Conservation (phyloP, 2,329 filamentous ascomycete genomes). For the Colletotrichum melonis region DNA sequence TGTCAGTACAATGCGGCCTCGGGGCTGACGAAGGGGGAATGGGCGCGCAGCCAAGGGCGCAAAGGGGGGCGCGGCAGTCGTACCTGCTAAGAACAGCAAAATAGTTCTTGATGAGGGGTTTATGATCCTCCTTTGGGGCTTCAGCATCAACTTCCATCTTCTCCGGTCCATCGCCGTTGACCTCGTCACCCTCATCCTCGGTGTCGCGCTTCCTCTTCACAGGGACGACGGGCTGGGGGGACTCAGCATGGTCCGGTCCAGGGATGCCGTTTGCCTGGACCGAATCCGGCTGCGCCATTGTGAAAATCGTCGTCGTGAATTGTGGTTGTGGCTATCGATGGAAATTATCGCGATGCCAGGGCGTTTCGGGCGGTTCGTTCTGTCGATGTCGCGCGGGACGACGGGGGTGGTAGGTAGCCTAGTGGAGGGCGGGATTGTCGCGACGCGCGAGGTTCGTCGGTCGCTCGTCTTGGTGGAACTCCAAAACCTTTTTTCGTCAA, state of each 20-base stretch:
- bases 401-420: constrained; percentile 35
- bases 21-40: background rate
- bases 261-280: constrained; percentile 55
- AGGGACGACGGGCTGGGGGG: constrained; percentile 47
- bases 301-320: constrained; percentile 28
- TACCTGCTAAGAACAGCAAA: constrained; percentile 53
- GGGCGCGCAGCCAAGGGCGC: constrained; percentile 17
- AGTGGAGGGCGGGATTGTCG: constrained; percentile 37
- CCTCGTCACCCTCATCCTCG: constrained; percentile 55
- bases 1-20: constrained; percentile 42
- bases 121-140: constrained; percentile 41
- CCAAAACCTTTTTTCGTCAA: constrained; percentile 50
- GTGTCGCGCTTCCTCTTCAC: constrained; percentile 71
- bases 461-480: constrained; percentile 50
- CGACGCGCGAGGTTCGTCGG: constrained; percentile 38
- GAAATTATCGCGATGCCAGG: constrained; percentile 16
- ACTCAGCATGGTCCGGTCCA: constrained; percentile 46
- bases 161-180: constrained; percentile 39
- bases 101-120: constrained; percentile 51
- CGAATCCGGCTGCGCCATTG: constrained; percentile 56
- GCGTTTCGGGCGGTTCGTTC: constrained; percentile 3
- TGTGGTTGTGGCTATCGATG: constrained; percentile 1
- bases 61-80: constrained; percentile 33
- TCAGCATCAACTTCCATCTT: constrained; percentile 42
- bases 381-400: constrained; percentile 32